These are phyloP conservation scores for Patellifolia procumbens DNA, from an alignment of 179 eudicot species.

Conservation along the genomic window DNA sequence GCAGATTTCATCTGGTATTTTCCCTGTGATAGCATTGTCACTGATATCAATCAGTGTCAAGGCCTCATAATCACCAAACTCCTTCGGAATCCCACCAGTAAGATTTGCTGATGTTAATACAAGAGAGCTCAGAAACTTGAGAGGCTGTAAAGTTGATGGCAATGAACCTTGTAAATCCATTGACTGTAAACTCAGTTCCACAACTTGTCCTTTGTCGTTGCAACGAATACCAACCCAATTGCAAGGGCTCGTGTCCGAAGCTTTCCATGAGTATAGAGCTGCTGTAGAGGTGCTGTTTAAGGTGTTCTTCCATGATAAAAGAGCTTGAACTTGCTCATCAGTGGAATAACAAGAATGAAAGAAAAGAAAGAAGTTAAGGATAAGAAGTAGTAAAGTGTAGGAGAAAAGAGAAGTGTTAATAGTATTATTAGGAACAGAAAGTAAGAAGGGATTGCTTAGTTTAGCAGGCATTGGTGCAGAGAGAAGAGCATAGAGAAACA, in stretches of 20 bases:
- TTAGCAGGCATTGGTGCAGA: slow-evolving; percentile 59
- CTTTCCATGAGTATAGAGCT: slow-evolving; percentile 53
- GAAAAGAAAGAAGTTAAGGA: slow-evolving; percentile 30
- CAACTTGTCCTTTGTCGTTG: slow-evolving; percentile 44
- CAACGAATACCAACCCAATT: slow-evolving; percentile 67
- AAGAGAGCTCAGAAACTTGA: slow-evolving; percentile 44
- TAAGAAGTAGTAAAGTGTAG: slow-evolving; percentile 29
- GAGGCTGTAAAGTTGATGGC: slow-evolving; percentile 58
- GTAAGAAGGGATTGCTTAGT: slow-evolving; percentile 36
- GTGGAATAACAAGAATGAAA: slow-evolving; percentile 49
- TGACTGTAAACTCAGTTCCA: slow-evolving; percentile 43
- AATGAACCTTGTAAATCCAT: slow-evolving; percentile 62
- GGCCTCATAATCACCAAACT: slow-evolving; percentile 59
- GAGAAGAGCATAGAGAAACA: slow-evolving; percentile 35
- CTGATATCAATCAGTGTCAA: slow-evolving; percentile 57
- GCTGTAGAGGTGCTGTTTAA: slow-evolving; percentile 52
- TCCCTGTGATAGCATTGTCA: slow-evolving; percentile 60
- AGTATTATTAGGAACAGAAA: slow-evolving; percentile 24
- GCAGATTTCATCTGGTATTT: slow-evolving; percentile 68
- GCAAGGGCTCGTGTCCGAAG: slow-evolving; percentile 57
- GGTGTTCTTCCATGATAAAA: slow-evolving; percentile 67
- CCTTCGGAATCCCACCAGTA: slow-evolving; percentile 62
- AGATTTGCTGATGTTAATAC: slow-evolving; percentile 65
- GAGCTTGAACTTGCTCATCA: slow-evolving; percentile 76
- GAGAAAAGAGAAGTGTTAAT: slow-evolving; percentile 2